These are phyloP conservation scores for Lentinula sp. DNA, from an alignment of 768 basidiomycete genomes.

Conservation along the genomic window DNA sequence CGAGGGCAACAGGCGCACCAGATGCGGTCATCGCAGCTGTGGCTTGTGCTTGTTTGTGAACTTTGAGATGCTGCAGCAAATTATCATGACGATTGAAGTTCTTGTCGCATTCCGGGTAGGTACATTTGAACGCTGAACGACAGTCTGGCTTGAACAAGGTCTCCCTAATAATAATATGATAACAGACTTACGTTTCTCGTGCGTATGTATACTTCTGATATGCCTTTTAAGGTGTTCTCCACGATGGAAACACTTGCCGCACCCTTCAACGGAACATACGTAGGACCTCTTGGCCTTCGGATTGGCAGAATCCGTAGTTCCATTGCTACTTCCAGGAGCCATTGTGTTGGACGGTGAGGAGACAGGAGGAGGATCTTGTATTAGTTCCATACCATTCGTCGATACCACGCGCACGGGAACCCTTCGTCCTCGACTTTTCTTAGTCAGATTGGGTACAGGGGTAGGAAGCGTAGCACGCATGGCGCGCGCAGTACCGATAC, in stretches of 20 bases:
- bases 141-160: neutral
- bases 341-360: neutral
- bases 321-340: constrained; percentile 6
- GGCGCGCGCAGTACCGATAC: constrained; percentile 3
- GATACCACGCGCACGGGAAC: constrained; percentile 32
- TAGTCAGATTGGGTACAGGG: constrained; percentile 55
- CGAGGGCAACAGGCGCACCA: neutral
- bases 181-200: constrained; percentile 68
- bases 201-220: constrained; percentile 73
- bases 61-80: constrained; percentile 70
- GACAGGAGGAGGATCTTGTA: constrained; percentile 1
- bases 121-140: constrained; percentile 62
- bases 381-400: constrained; percentile 1
- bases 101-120: constrained; percentile 61
- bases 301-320: constrained; percentile 6
- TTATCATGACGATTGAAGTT: constrained; percentile 78
- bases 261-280: constrained; percentile 63
- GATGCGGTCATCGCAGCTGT: constrained; percentile 5
- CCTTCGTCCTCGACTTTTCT: constrained; percentile 55
- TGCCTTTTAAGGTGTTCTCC: constrained; percentile 82
- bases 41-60: constrained; percentile 44
- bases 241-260: constrained; percentile 74
- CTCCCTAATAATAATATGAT: neutral
- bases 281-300: constrained; percentile 38
- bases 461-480: constrained; percentile 26